phyloP scores from a whole-genome alignment of 192 early-diverging fungal genomes.

The Coemansia sp. region DNA sequence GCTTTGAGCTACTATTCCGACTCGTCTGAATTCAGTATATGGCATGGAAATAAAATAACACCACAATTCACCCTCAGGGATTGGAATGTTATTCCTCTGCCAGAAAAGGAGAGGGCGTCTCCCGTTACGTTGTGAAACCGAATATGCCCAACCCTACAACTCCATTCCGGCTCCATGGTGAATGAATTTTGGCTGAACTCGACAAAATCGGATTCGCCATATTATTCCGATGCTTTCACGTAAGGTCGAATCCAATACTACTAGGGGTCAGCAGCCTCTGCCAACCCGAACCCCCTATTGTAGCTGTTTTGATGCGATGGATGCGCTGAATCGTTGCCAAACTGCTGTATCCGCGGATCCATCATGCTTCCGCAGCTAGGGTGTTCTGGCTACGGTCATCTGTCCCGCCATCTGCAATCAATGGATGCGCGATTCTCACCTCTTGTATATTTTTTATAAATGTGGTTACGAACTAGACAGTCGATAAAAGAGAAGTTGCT shows the following conservation, averaged over 20 bases:
- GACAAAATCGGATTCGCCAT: not conserved
- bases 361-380: not conserved
- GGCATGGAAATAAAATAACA: no score
- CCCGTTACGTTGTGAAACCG: no score
- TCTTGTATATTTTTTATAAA: slow-evolving; percentile 30
- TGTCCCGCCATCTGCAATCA: not conserved
- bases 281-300: not conserved
- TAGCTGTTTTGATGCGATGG: not conserved
- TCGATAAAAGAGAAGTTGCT: slow-evolving; percentile 23
- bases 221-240: not conserved
- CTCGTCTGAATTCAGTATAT: no score
- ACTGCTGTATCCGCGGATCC: not conserved
- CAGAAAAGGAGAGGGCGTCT: no score
- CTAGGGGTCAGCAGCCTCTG: not conserved
- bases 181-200: not conserved
- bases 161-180: no score
- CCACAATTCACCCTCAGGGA: no score
- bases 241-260: not conserved
- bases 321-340: not conserved
- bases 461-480: slow-evolving; percentile 28
- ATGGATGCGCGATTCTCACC: slow-evolving; percentile 47
- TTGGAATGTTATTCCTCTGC: no score
- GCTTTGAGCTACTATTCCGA: no score
- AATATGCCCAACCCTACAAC: no score
- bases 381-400: not conserved